Evolutionary conservation across 2,329 filamentous ascomycete genomes (phyloP).

Genomic region (Arachnomyces sp.): DNA sequence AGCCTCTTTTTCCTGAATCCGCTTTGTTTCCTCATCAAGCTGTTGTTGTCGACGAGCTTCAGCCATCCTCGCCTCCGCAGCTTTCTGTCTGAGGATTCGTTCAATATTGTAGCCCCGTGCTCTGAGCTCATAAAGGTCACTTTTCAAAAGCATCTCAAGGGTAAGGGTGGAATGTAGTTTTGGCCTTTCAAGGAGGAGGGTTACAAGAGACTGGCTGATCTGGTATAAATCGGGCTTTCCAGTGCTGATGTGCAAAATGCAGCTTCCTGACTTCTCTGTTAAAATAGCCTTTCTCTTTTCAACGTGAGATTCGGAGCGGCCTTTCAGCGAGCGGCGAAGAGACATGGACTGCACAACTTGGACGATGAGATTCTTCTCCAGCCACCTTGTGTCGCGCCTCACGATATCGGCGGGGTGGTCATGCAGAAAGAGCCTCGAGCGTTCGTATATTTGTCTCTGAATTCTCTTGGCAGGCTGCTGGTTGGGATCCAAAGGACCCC

Average conservation of each 20-base stretch:
- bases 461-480: conserved; percentile 63
- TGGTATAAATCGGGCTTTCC: conserved; percentile 78
- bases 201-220: conserved; percentile 78
- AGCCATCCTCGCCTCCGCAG: conserved; percentile 76
- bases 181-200: conserved; percentile 69
- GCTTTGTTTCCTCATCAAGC: conserved; percentile 64
- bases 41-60: conserved; percentile 68
- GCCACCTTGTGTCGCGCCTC: conserved; percentile 80
- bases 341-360: conserved; percentile 70
- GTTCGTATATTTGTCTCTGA: conserved; percentile 75
- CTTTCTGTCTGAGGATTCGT: conserved; percentile 80
- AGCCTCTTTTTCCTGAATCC: conserved; percentile 50
- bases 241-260: conserved; percentile 68
- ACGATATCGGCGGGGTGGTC: conserved; percentile 72
- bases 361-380: conserved; percentile 76
- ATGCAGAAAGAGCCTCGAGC: conserved; percentile 82
- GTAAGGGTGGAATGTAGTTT: conserved; percentile 85
- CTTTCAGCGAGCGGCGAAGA: conserved; percentile 67
- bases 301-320: conserved; percentile 60
- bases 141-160: conserved; percentile 81
- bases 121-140: conserved; percentile 73
- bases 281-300: conserved; percentile 71
- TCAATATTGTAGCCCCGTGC: conserved; percentile 94
- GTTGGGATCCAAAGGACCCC: conserved; percentile 60
- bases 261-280: conserved; percentile 49